A percentile compares a stretch with the other conserved stretches of the same genome.
These are phyloP conservation scores for Sanguinoderma infundibulare DNA, from an alignment of 1,284 basidiomycete genomes.

Conservation along the genomic window DNA sequence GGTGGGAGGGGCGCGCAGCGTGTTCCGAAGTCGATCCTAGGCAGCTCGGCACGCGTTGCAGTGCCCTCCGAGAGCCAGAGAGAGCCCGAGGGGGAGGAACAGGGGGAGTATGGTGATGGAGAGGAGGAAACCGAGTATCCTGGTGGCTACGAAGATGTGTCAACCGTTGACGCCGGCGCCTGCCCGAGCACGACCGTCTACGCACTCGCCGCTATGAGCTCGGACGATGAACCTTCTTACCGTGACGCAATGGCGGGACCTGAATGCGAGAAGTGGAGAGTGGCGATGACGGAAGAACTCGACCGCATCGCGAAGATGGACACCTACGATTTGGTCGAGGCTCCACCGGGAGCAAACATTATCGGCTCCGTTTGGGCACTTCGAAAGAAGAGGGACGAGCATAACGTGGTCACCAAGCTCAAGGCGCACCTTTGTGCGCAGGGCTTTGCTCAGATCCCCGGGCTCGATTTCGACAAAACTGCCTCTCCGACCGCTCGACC, in stretches of 20 bases:
- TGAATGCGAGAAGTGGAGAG: too few relatives aligned
- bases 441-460: constrained; percentile 46
- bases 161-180: too few relatives aligned
- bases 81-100: constrained; percentile 37
- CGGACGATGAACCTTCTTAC: constrained; percentile 16
- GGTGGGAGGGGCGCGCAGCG: too few relatives aligned
- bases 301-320: too few relatives aligned
- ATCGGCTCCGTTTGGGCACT: constrained; percentile 39
- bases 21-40: constrained; percentile 7
- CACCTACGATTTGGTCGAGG: constrained; percentile 28
- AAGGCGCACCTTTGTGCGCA: constrained; percentile 47
- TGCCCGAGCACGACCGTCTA: too few relatives aligned
- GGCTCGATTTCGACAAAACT: constrained; percentile 45
- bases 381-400: constrained; percentile 41
- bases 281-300: too few relatives aligned
- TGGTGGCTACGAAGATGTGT: not conserved
- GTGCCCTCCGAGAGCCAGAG: constrained; percentile 15
- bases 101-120: constrained; percentile 17
- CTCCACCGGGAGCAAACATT: constrained; percentile 27
- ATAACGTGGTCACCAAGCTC: constrained; percentile 34
- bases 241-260: constrained; percentile 27
- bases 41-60: constrained; percentile 7
- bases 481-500: too few relatives aligned
- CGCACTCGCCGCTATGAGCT: constrained; percentile 11
- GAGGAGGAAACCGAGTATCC: not conserved